Evolutionary conservation across 2,329 filamentous ascomycete genomes (phyloP).

Genomic region (Xylaria hypoxylon): DNA sequence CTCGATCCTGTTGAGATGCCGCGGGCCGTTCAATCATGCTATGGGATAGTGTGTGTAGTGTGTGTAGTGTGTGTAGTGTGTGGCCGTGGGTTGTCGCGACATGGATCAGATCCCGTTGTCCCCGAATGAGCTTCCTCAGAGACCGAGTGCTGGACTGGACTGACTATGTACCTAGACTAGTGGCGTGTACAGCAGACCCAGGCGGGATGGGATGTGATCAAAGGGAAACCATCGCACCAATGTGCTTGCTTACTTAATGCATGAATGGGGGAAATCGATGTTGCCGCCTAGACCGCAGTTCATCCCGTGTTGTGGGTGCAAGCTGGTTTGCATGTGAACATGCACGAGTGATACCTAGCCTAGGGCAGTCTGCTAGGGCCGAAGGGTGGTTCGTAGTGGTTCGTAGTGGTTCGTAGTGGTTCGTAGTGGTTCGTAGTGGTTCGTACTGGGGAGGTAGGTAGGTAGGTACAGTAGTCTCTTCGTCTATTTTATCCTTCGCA

Average conservation of each 20-base stretch:
- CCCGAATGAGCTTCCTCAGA: not conserved
- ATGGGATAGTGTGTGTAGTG: conserved; percentile 5
- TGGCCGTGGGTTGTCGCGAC: conserved; percentile 12
- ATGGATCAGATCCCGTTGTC: conserved; percentile 9
- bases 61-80: too few relatives aligned
- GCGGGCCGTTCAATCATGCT: not conserved
- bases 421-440: not conserved
- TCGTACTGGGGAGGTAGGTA: too few relatives aligned
- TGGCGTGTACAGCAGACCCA: not conserved
- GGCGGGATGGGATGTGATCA: too few relatives aligned
- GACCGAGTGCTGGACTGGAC: conserved; percentile 4
- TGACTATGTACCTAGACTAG: too few relatives aligned
- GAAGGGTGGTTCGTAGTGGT: not conserved
- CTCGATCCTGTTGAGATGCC: conserved; percentile 1
- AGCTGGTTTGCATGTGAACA: conserved; percentile 25
- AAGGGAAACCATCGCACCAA: conserved; percentile 18
- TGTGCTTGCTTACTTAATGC: conserved; percentile 16
- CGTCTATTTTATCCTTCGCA: conserved; percentile 4
- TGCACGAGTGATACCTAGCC: conserved; percentile 12
- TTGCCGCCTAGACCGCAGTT: conserved; percentile 25
- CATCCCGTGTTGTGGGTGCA: conserved; percentile 14
- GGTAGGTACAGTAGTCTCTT: not conserved
- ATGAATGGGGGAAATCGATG: conserved; percentile 16
- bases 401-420: not conserved
- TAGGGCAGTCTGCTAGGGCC: too few relatives aligned